Conservation (phyloP, 2,329 filamentous ascomycete species). For the Apiospora phragmitis region DNA sequence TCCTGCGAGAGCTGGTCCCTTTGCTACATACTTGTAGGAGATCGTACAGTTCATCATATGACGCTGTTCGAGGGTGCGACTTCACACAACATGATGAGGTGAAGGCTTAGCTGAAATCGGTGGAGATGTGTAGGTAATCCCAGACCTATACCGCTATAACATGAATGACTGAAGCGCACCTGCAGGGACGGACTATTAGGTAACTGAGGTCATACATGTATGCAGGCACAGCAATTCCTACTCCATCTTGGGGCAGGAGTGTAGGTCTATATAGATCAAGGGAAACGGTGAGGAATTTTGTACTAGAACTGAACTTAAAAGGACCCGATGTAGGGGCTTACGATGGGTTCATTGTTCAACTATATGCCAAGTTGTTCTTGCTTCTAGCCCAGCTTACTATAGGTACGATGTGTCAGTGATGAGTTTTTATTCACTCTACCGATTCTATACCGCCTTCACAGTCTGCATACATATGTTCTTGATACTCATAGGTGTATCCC, state of each 20-base stretch:
- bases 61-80: not conserved
- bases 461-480: not conserved
- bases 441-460: not conserved
- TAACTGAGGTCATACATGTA: not conserved
- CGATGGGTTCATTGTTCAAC: not conserved
- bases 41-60: not conserved
- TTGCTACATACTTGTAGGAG: not conserved
- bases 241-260: not conserved
- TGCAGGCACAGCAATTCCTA: not conserved
- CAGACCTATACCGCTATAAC: not conserved
- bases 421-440: not conserved
- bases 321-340: not conserved
- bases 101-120: not conserved
- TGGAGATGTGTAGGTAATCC: not conserved
- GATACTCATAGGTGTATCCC: not conserved
- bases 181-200: not conserved
- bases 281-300: not conserved
- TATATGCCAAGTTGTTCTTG: not conserved
- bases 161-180: not conserved
- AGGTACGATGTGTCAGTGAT: not conserved
- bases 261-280: not conserved
- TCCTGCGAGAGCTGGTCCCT: not conserved
- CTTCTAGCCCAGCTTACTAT: not conserved
- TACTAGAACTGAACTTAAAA: not conserved
- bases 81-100: not conserved